These are phyloP conservation scores for Magnolia changhungtana DNA, from an alignment of 164 flowering plant species.

Conservation along the genomic window DNA sequence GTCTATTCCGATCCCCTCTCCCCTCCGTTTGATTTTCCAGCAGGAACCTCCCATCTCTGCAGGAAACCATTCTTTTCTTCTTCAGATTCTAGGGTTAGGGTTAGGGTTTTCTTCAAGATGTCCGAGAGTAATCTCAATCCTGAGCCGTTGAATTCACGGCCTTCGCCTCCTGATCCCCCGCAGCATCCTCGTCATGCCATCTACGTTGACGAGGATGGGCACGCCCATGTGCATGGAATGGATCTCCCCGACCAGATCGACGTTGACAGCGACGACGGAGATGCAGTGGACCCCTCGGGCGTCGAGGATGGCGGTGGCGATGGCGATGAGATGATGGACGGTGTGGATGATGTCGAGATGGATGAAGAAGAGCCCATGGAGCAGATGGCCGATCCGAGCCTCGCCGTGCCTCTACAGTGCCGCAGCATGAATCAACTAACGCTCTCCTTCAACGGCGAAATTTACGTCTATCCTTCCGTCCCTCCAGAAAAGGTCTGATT, in stretches of 20 bases:
- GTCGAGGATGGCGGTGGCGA: conserved; percentile 2
- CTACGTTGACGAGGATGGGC: conserved; percentile 5
- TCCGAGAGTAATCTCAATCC: conserved; percentile 7
- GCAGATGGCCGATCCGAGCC: conserved; percentile 1
- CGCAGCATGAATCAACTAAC: conserved; percentile 25
- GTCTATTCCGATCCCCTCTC: neutral
- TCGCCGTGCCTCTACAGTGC: conserved; percentile 6
- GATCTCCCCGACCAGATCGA: conserved; percentile 13
- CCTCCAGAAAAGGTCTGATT: conserved; percentile 26
- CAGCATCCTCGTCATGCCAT: neutral
- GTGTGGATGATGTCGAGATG: conserved; percentile 1
- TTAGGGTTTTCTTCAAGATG: neutral
- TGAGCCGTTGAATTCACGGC: conserved; percentile 4
- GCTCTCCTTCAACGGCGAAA: conserved; percentile 31
- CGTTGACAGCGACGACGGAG: neutral
- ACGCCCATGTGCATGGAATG: conserved; percentile 5
- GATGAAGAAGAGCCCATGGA: conserved; percentile 4
- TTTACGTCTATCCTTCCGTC: conserved; percentile 29
- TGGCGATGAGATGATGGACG: conserved; percentile 10
- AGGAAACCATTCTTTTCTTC: neutral
- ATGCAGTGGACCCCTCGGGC: neutral
- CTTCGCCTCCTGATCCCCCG: neutral
- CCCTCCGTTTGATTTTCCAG: neutral
- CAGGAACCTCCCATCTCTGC: neutral
- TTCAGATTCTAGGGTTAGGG: neutral